These are phyloP conservation scores for Kockovaella imperatae DNA, from an alignment of 768 basidiomycete genomes.

Conservation along the genomic window DNA sequence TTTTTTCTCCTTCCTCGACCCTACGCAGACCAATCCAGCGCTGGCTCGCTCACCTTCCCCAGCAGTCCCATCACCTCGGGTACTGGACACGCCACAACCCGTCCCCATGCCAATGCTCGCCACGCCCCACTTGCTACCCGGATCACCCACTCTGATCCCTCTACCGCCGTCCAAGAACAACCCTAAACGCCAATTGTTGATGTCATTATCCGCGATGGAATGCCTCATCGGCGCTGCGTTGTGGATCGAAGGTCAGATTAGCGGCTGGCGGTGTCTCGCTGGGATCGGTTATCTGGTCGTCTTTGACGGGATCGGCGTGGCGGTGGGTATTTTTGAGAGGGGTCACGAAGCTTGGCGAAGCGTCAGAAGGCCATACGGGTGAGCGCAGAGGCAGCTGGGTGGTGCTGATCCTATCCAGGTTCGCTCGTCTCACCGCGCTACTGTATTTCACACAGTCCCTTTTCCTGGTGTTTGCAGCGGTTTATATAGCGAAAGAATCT, in stretches of 20 bases:
- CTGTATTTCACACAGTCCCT: slow-evolving; percentile 81
- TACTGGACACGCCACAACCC: slow-evolving; percentile 27
- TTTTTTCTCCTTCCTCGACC: slow-evolving; percentile 92
- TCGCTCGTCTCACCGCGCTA: slow-evolving; percentile 39
- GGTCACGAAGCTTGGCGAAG: slow-evolving; percentile 33
- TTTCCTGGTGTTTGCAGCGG: slow-evolving; percentile 85
- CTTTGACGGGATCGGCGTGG: slow-evolving; percentile 83
- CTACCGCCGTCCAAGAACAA: slow-evolving; percentile 15
- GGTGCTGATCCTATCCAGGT: slow-evolving; percentile 3
- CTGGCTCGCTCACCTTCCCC: slow-evolving; percentile 15
- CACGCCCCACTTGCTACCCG: slow-evolving; percentile 11
- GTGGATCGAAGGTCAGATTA: slow-evolving; percentile 84
- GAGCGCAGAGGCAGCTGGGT: slow-evolving; percentile 33
- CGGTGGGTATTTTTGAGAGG: slow-evolving; percentile 46
- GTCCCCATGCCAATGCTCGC: slow-evolving; percentile 31
- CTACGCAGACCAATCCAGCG: slow-evolving; percentile 45
- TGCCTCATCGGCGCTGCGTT: slow-evolving; percentile 50
- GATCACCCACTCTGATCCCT: slow-evolving; percentile 16
- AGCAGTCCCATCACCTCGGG: slow-evolving; percentile 5
- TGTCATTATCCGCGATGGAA: slow-evolving; percentile 40
- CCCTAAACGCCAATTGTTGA: slow-evolving; percentile 20
- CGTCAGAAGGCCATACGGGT: slow-evolving; percentile 57
- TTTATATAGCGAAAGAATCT: slow-evolving; percentile 96
- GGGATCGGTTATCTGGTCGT: slow-evolving; percentile 95
- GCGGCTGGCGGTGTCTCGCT: slow-evolving; percentile 76